Conservation (phyloP, 192 early-diverging fungal genomes). For the Martensiomyces pterosporus region DNA sequence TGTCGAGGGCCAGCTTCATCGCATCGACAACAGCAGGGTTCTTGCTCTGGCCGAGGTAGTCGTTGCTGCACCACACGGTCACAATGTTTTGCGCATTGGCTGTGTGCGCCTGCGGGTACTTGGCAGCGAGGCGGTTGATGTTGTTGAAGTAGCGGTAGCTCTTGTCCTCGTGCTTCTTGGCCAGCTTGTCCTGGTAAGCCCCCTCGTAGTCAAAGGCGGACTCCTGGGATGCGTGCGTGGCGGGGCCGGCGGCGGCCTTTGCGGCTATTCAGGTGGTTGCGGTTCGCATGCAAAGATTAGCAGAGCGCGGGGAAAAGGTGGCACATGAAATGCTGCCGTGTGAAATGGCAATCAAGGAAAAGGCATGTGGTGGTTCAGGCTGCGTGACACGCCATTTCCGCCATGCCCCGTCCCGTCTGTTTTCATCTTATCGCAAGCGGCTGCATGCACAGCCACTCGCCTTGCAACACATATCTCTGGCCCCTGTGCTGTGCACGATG, state of each 20-base stretch:
- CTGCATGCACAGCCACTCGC: not conserved
- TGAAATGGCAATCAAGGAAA: too few relatives aligned
- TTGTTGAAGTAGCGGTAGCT: slow-evolving; percentile 99
- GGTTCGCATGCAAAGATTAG: not conserved
- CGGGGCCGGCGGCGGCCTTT: slow-evolving; percentile 8
- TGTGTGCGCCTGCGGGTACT: slow-evolving; percentile 93
- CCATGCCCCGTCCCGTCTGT: not conserved
- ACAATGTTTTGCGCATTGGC: slow-evolving; percentile 79
- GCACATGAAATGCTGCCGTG: too few relatives aligned
- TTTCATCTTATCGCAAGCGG: slow-evolving; percentile 22
- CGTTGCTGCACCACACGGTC: slow-evolving; percentile 99
- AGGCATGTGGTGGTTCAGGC: too few relatives aligned
- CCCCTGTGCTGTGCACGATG: too few relatives aligned
- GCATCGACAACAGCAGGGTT: slow-evolving; percentile 76
- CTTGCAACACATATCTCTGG: too few relatives aligned
- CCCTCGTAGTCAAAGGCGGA: slow-evolving; percentile 84
- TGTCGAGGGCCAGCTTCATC: slow-evolving; percentile 93
- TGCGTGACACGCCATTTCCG: too few relatives aligned
- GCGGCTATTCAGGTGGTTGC: slow-evolving; percentile 1
- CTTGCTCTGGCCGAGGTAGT: slow-evolving; percentile 96
- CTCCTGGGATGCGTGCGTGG: slow-evolving; percentile 25
- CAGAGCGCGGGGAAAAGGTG: not conserved
- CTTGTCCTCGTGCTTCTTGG: slow-evolving; percentile 96
- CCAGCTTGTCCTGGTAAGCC: slow-evolving; percentile 77
- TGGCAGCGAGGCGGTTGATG: slow-evolving; percentile 93